These are phyloP conservation scores for Fusarium newnesense DNA, from an alignment of 2,329 filamentous ascomycete genomes.

Conservation along the genomic window DNA sequence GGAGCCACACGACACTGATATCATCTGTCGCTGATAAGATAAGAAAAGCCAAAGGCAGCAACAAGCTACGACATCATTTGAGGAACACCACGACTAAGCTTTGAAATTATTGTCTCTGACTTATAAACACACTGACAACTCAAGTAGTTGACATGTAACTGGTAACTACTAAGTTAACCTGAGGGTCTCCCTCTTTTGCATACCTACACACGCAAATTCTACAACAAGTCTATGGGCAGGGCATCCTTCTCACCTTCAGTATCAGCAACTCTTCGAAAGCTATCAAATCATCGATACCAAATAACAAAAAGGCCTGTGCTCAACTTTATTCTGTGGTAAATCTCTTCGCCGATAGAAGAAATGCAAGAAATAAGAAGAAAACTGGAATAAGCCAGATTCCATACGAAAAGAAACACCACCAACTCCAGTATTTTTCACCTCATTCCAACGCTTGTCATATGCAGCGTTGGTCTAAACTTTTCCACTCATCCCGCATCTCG, in stretches of 20 bases:
- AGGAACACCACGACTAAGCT: not conserved
- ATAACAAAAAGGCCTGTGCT: slow-evolving; percentile 37
- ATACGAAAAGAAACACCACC: slow-evolving; percentile 28
- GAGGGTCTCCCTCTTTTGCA: not conserved
- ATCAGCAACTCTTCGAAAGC: not conserved
- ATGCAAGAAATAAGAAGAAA: slow-evolving; percentile 14
- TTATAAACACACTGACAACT: not conserved
- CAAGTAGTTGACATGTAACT: not conserved
- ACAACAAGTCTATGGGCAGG: not conserved
- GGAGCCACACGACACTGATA: slow-evolving; percentile 38
- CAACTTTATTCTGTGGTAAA: slow-evolving; percentile 31
- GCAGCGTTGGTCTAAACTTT: slow-evolving; percentile 30
- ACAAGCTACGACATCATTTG: slow-evolving; percentile 32
- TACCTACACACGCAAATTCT: not conserved
- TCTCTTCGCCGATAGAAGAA: slow-evolving; percentile 26
- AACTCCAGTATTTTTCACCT: slow-evolving; percentile 36
- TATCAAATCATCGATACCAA: slow-evolving; percentile 8
- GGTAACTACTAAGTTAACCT: not conserved
- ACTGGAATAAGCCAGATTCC: slow-evolving; percentile 1
- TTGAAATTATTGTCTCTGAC: not conserved
- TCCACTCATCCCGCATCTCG: slow-evolving; percentile 29
- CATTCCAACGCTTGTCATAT: slow-evolving; percentile 24
- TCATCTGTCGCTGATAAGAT: slow-evolving; percentile 44
- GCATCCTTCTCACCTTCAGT: not conserved
- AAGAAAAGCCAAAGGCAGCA: slow-evolving; percentile 38